Evolutionary conservation across 2,329 filamentous ascomycete species (phyloP).

Genomic region (Tolypocladium ophioglossoides): DNA sequence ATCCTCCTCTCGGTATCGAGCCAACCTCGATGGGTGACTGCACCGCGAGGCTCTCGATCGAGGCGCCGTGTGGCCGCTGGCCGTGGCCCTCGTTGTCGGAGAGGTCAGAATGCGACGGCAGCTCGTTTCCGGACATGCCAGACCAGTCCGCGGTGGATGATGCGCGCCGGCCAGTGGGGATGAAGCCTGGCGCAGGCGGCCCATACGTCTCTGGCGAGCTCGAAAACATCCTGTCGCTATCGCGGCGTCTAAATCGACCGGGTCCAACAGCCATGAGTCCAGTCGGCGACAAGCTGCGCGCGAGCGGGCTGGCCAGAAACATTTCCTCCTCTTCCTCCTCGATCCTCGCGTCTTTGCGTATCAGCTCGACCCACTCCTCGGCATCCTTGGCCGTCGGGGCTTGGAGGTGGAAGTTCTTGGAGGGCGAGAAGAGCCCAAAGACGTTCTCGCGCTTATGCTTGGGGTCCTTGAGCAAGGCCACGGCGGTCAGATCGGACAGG

Average conservation of each 20-base stretch:
- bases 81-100: slow-evolving; percentile 58
- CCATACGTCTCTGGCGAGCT: slow-evolving; percentile 51
- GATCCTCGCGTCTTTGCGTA: slow-evolving; percentile 69
- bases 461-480: slow-evolving; percentile 77
- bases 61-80: slow-evolving; percentile 36
- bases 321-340: slow-evolving; percentile 85
- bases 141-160: slow-evolving; percentile 57
- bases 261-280: slow-evolving; percentile 2
- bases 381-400: slow-evolving; percentile 64
- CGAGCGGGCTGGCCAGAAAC: slow-evolving; percentile 57
- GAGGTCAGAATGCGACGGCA: slow-evolving; percentile 78
- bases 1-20: slow-evolving; percentile 13
- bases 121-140: slow-evolving; percentile 50
- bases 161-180: slow-evolving; percentile 32
- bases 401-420: slow-evolving; percentile 85
- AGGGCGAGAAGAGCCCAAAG: slow-evolving; percentile 86
- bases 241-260: slow-evolving; percentile 10
- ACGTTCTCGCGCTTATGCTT: slow-evolving; percentile 80
- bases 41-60: slow-evolving; percentile 37
- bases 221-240: slow-evolving; percentile 34
- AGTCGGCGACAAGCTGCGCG: slow-evolving; percentile 32
- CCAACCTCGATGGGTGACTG: slow-evolving; percentile 19
- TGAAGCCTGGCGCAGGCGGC: slow-evolving; percentile 23
- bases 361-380: slow-evolving; percentile 75
- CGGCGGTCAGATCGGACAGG: slow-evolving; percentile 82